A percentile compares a stretch with the other conserved stretches of the same genome.
Evolutionary conservation across 2,329 filamentous ascomycete genomes (phyloP).

Genomic region (Penicillium sp.): DNA sequence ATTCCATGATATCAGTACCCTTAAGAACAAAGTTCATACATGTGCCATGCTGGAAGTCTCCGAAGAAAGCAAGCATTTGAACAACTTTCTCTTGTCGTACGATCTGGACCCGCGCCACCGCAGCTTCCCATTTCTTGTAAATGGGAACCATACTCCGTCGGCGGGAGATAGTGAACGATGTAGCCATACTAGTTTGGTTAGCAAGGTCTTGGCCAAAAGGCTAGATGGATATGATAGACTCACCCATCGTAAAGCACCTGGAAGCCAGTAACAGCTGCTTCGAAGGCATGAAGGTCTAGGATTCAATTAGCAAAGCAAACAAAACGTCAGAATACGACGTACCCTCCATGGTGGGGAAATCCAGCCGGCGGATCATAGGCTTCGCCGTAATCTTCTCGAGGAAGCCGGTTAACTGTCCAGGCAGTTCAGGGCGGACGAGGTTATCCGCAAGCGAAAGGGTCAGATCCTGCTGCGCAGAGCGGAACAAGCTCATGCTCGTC

Average conservation of each 20-base stretch:
- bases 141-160: conserved; percentile 87
- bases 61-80: conserved; percentile 82
- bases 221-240: conserved; percentile 19
- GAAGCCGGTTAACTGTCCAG: conserved; percentile 62
- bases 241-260: conserved; percentile 68
- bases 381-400: conserved; percentile 56
- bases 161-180: conserved; percentile 75
- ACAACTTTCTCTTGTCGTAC: conserved; percentile 71
- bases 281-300: conserved; percentile 71
- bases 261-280: conserved; percentile 76
- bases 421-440: conserved; percentile 59
- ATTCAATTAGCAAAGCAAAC: conserved; percentile 12
- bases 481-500: conserved; percentile 63
- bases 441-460: conserved; percentile 72
- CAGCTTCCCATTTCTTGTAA: conserved; percentile 90
- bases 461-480: conserved; percentile 72
- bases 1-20: conserved; percentile 78
- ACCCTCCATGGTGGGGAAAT: conserved; percentile 58
- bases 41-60: conserved; percentile 80
- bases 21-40: conserved; percentile 88
- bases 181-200: conserved; percentile 52
- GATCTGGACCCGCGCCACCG: conserved; percentile 74
- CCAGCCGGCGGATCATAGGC: conserved; percentile 68
- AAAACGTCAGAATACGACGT: conserved; percentile 5
- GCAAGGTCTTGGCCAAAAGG: not conserved